Evolutionary conservation across 371 early-diverging fungal genomes (phyloP), one percentile per base, ranked within the genome.

Genomic region (Synchytrium microbalum): DNA sequence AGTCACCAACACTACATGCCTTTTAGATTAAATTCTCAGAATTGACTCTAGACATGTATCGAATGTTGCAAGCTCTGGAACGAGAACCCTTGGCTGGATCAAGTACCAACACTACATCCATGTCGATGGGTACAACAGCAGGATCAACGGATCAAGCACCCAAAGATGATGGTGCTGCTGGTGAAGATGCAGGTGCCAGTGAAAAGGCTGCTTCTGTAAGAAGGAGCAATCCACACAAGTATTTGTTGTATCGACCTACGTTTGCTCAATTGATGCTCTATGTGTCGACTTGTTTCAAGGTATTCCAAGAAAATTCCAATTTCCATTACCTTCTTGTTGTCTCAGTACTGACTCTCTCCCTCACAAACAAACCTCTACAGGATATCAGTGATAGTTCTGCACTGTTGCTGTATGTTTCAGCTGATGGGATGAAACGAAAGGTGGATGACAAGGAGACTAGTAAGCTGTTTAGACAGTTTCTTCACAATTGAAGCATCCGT

Each of bases 31-130:
- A 96, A 65, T 95, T 96, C 70, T 92, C 94, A 0, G 96, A 96
- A 70, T 76, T 96, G 52, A 93, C 94, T 0, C 72, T 96, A 61
- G 98, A 98, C 66, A 92, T 96, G 94, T 95, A 91, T 75, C 86
- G 94, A 28, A 91, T 98, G 68, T 74, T 95, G 30, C 95, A 95
- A 67, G 84, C 90, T 26, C 78, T 98, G 1, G 98, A 88, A 71
- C 72, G 86, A n/a, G 87, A 86, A 65, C 85, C 87, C 1, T 62
- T 51, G 8, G 61, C 72, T 14, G 59, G 66, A 24, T 53, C 25
- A 33, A 14, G 51, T 10, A 51, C 27, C 60, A 60, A 29, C 30
- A 59, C 59, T 2, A 58, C 65, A 14, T 31, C 38, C 46, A 25
- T 63, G 54, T n/a, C n/a, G n/a, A 46, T 64, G 59, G 67, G 64